These are phyloP conservation scores for Gelatoporia subvermispora DNA, from an alignment of 768 basidiomycete species.

Conservation along the genomic window DNA sequence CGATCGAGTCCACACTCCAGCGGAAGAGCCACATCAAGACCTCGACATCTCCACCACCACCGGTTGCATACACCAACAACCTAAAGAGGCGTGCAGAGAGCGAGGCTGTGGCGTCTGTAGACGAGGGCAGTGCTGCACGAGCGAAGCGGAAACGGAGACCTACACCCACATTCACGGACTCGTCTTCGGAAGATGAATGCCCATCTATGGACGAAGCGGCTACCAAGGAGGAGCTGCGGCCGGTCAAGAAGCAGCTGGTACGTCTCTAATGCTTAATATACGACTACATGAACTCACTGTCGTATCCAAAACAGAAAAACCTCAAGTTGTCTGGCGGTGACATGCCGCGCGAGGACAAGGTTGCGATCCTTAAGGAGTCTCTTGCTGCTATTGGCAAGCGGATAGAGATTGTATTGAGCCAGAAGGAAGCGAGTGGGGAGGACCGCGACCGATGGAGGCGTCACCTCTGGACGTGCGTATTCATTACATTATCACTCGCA, in stretches of 20 bases:
- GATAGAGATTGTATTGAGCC: conserved; percentile 77
- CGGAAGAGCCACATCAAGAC: conserved; percentile 66
- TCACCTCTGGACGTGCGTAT: conserved; percentile 93
- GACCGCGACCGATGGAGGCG: conserved; percentile 85
- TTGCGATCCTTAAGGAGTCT: conserved; percentile 92
- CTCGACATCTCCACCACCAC: conserved; percentile 74
- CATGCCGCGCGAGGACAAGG: conserved; percentile 93
- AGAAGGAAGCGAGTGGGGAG: conserved; percentile 75
- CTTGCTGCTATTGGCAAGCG: conserved; percentile 89
- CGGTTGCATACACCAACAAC: conserved; percentile 52
- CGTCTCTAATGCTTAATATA: conserved; percentile 22
- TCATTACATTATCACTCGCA: neutral
- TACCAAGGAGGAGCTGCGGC: conserved; percentile 92
- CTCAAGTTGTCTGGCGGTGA: conserved; percentile 91
- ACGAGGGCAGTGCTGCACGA: conserved; percentile 61
- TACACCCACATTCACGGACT: conserved; percentile 96
- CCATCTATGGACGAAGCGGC: conserved; percentile 92
- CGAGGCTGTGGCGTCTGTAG: conserved; percentile 74
- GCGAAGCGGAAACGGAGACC: conserved; percentile 88
- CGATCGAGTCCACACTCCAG: conserved; percentile 77
- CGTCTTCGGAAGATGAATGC: conserved; percentile 90
- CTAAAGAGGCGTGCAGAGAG: conserved; percentile 80
- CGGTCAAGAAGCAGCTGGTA: conserved; percentile 94
- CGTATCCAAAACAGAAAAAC: conserved; percentile 67
- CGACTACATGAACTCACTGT: conserved; percentile 1